Base-by-base conservation (phyloP, 2,329 filamentous ascomycete genomes). In the Cryphonectria japonica region DNA sequence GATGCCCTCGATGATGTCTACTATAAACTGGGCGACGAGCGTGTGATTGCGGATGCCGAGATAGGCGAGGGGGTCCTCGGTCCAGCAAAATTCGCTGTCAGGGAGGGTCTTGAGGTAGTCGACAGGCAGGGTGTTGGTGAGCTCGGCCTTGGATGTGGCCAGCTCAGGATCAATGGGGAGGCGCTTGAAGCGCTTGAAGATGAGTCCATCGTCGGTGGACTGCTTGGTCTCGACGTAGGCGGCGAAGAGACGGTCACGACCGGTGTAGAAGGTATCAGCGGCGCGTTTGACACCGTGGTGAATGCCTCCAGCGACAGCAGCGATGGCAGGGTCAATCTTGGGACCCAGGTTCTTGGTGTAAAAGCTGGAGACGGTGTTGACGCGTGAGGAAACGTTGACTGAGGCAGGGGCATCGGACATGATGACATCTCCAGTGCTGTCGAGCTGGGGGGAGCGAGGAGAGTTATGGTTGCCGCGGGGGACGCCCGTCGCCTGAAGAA, bases 141-240 rank as follows among this genome's bases (percentile, higher is more conserved):
- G 66, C 11, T 50, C 37, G 68, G 54, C 70, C 46, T 37, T 66
- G 63, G 68, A 63, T n/a, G 34, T 43, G 22, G 68, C 66, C 16
- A 63, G 59, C 26, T 62, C 50, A 52, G 67, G 29, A 22, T 72
- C 68, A 43, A 69, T 43, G n/a, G 72, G 70, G 57, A 73, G 65
- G 37, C 72, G 70, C 70, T 73, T 73, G 67, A 73, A 72, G 57
- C 72, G 72, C 66, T 72, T 73, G 68, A 73, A 57, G 62, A 62
- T 65, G 57, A 72, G 71, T n/a, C 71, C 71, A 67, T 72, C 71
- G 19, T 34, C 46, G 16, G 71, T 69, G 29, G 69, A 67, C n/a
- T 71, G 71, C 22, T 46, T 62, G 32, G 60, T 69, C 60, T 72
- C 69, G 63, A 71, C 46, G 22, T 54, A 67, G 46, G 34, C 22